Conservation (phyloP, 208 protist species). For the Angomonas deanei region DNA sequence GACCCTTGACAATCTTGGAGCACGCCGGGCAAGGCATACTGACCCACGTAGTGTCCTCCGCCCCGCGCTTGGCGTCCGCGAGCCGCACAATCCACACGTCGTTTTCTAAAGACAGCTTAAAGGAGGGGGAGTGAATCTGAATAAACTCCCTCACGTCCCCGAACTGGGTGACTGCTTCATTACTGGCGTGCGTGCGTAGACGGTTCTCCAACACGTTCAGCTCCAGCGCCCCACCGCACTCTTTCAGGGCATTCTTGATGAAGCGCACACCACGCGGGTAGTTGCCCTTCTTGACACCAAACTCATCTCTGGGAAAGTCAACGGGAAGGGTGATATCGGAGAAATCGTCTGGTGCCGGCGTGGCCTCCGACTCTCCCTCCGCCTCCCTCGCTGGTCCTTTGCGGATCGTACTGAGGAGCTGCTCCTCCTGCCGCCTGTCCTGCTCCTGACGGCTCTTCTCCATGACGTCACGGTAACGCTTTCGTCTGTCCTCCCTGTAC, state of each 20-base stretch:
- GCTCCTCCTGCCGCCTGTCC: conserved; percentile 60
- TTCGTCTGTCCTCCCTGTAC: conserved; percentile 69
- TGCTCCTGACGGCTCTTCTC: conserved; percentile 68
- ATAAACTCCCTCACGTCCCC: conserved; percentile 89
- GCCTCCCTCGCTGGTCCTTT: neutral
- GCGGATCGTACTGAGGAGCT: conserved; percentile 34
- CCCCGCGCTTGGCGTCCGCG: neutral
- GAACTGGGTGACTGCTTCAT: conserved; percentile 73
- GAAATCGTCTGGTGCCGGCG: conserved; percentile 24
- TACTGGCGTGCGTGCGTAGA: conserved; percentile 70
- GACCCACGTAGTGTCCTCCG: conserved; percentile 72
- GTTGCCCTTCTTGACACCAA: conserved; percentile 84
- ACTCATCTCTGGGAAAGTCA: conserved; percentile 87
- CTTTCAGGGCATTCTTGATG: conserved; percentile 74
- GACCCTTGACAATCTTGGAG: conserved; percentile 73
- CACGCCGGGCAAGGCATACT: conserved; percentile 77
- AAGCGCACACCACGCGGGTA: conserved; percentile 88
- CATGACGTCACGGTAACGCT: conserved; percentile 82
- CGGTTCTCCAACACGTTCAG: conserved; percentile 82
- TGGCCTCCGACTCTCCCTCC: neutral
- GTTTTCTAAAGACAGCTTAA: conserved; percentile 64
- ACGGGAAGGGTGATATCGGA: conserved; percentile 83
- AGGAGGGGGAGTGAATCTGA: conserved; percentile 75
- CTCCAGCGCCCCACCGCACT: conserved; percentile 84
- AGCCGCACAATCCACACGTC: conserved; percentile 79